Conservation (phyloP, 2,329 filamentous ascomycete species). For the Fusarium secorum region DNA sequence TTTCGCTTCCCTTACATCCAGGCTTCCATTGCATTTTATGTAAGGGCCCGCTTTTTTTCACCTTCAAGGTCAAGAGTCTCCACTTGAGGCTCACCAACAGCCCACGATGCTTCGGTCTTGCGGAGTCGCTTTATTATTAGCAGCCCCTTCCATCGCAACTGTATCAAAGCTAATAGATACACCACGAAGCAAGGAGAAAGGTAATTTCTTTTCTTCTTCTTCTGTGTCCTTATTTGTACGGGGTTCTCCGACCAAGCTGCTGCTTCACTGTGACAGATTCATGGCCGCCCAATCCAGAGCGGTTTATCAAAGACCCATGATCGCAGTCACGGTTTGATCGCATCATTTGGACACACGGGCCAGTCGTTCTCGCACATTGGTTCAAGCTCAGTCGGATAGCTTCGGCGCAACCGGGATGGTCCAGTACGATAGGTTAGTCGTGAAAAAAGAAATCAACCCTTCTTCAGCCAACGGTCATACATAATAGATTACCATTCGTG, state of each 20-base stretch:
- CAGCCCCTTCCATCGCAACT: background rate
- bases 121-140: constrained; percentile 6
- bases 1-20: constrained; percentile 1
- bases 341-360: constrained; percentile 40
- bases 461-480: constrained; percentile 16
- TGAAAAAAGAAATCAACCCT: background rate
- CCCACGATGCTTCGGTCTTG: constrained; percentile 18
- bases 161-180: background rate
- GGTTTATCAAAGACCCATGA: constrained; percentile 24
- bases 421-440: background rate
- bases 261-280: constrained; percentile 5
- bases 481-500: constrained; percentile 8
- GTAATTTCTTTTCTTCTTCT: background rate
- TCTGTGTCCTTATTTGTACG: background rate
- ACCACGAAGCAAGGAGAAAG: background rate
- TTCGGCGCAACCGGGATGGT: constrained; percentile 14
- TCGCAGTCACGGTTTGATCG: constrained; percentile 22
- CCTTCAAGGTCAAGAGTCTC: constrained; percentile 21
- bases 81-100: constrained; percentile 36
- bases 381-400: constrained; percentile 6
- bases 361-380: constrained; percentile 42
- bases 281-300: background rate
- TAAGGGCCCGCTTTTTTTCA: constrained; percentile 15
- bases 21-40: constrained; percentile 3
- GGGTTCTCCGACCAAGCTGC: constrained; percentile 7